Conservation (phyloP, 73 alveolate species). For the Diophrys appendiculata region DNA sequence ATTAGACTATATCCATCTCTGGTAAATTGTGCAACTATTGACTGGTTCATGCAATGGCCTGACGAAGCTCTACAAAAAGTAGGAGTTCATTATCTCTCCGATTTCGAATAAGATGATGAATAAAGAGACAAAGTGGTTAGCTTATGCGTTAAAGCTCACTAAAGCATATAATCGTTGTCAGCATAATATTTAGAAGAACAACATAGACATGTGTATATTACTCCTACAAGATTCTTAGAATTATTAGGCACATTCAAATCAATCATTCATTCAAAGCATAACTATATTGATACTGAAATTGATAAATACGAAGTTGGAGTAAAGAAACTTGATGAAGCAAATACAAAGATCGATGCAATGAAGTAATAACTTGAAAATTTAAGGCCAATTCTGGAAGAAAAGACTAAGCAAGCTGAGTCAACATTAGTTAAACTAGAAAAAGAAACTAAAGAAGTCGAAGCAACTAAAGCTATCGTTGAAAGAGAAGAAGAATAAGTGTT, state of each 20-base stretch:
- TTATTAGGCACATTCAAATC: slow-evolving; percentile 78
- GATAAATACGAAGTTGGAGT: slow-evolving; percentile 89
- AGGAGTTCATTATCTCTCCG: slow-evolving; percentile 72
- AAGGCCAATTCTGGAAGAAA: slow-evolving; percentile 85
- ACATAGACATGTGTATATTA: slow-evolving; percentile 85
- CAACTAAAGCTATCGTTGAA: slow-evolving; percentile 59
- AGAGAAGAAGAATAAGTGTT: slow-evolving; percentile 79
- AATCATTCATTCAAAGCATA: slow-evolving; percentile 77
- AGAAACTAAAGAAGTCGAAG: slow-evolving; percentile 87
- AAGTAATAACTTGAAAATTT: slow-evolving; percentile 83
- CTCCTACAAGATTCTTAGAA: slow-evolving; percentile 96
- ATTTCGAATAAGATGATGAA: slow-evolving; percentile 73
- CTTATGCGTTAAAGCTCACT: slow-evolving; percentile 76
- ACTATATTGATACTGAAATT: slow-evolving; percentile 74
- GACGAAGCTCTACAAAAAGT: slow-evolving; percentile 96
- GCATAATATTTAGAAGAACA: slow-evolving; percentile 76
- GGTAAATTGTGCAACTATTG: slow-evolving; percentile 72
- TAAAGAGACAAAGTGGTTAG: slow-evolving; percentile 53
- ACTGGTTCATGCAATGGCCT: slow-evolving; percentile 98
- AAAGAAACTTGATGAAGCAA: slow-evolving; percentile 88
- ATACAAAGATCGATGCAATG: slow-evolving; percentile 90
- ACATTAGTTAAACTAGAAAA: slow-evolving; percentile 86
- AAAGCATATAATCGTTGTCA: slow-evolving; percentile 75
- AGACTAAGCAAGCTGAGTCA: slow-evolving; percentile 88
- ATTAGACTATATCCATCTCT: slow-evolving; percentile 86